Percentiles rank a stretch among this genome's conserved stretches.
Evolutionary conservation across 768 basidiomycete species (phyloP).

Genomic region (Leccinum obscurum): DNA sequence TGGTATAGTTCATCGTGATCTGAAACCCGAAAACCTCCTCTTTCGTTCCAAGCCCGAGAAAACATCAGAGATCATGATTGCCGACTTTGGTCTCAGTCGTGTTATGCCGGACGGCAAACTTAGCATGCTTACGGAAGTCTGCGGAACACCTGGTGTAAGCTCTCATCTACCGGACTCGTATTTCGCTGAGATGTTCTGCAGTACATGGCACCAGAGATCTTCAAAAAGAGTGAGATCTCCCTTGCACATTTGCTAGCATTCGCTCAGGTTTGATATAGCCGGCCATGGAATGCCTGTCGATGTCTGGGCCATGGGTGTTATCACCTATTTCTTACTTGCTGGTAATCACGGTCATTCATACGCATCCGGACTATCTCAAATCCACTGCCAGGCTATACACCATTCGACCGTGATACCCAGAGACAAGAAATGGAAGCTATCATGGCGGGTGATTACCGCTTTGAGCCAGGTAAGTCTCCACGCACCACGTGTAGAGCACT

Average conservation of each 20-base stretch:
- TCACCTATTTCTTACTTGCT: constrained; percentile 93
- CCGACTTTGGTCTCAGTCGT: constrained; percentile 92
- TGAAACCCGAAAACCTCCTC: constrained; percentile 97
- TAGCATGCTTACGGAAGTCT: constrained; percentile 88
- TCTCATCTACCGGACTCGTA: neutral
- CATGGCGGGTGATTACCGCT: constrained; percentile 89
- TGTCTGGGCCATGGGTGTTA: constrained; percentile 97
- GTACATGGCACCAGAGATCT: constrained; percentile 98
- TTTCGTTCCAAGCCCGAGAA: constrained; percentile 83
- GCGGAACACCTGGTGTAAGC: constrained; percentile 86
- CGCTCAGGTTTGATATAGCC: constrained; percentile 40
- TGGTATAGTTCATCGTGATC: constrained; percentile 94
- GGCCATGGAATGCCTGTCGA: constrained; percentile 96
- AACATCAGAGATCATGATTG: constrained; percentile 93
- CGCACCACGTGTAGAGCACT: neutral
- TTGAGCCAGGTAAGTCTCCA: constrained; percentile 57
- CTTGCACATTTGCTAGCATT: neutral
- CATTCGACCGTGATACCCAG: constrained; percentile 91
- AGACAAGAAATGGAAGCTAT: constrained; percentile 95
- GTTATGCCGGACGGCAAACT: constrained; percentile 91
- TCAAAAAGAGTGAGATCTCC: constrained; percentile 70
- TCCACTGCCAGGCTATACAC: constrained; percentile 72
- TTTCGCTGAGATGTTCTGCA: constrained; percentile 27
- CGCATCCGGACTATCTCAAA: neutral
- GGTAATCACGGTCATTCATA: constrained; percentile 32